Base-by-base conservation (phyloP, 2,329 filamentous ascomycete genomes). In the Volutella citrinella region DNA sequence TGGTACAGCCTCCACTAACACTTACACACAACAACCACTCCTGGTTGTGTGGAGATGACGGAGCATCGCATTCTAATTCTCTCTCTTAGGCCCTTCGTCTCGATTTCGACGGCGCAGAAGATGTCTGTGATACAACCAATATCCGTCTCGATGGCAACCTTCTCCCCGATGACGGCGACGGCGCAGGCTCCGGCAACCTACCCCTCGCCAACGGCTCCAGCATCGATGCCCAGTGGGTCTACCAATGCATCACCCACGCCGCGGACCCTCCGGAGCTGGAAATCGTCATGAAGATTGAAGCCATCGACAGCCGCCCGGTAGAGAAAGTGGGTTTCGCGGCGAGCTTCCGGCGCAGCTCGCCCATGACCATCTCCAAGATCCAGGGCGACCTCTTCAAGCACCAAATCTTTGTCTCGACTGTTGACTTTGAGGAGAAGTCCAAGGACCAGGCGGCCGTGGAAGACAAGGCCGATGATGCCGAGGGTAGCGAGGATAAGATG, bases 121-220 rank as follows among this genome's bases (percentile, higher is more conserved):
- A 61, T n/a, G 57, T 65, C 17, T 76, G 73, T 46, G 70, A 65
- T 4, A 59, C 38, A 18, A 65, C 63, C 42, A 70, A 69, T 43
- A 57, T 74, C 37, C 66, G 63, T 13, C 49, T 77, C 38, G 68
- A 74, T 49, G 68, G 64, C 38, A 62, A 69, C 37, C 23, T 51
- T 6, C 56, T 76, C 6, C 42, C 55, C 12, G 64, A 67, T 38
- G 57, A 62, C 26, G 60, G 51, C 14, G 52, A 59, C 34, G 63
- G 64, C n/a, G 38, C 48, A 26, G 70, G 70, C 30, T 61, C 60
- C 19, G 70, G 69, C 14, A 48, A 58, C 14, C 54, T 76, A 34
- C 53, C 55, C 11, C 56, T 64, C 25, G 55, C 63, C 19, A 46
- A 61, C 18, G 64, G 62, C 35, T 56, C 53, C 34, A 46, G 59